phyloP scores from a whole-genome alignment of 768 basidiomycete genomes.

The Collybiopsis luxurians region DNA sequence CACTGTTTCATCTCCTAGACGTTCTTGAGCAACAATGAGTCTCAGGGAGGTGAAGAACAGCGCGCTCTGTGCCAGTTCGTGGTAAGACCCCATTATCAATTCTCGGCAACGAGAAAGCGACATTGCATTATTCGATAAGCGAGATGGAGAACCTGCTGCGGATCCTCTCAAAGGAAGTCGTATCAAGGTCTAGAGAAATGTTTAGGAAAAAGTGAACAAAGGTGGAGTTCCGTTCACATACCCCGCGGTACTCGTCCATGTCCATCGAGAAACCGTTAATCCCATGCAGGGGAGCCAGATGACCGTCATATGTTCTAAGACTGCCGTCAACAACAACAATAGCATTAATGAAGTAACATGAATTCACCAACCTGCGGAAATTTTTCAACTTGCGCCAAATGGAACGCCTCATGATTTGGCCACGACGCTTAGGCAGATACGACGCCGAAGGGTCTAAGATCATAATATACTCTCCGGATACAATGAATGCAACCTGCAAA shows the following conservation, averaged over 20 bases:
- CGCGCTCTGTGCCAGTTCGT: slow-evolving; percentile 10
- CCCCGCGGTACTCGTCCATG: slow-evolving; percentile 33
- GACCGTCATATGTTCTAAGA: slow-evolving; percentile 39
- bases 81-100: slow-evolving; percentile 12
- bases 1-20: neutral
- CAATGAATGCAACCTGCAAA: slow-evolving; percentile 28
- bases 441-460: slow-evolving; percentile 46
- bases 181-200: slow-evolving; percentile 16
- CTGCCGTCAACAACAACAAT: neutral
- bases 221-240: slow-evolving; percentile 20
- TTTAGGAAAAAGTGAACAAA: neutral
- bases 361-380: slow-evolving; percentile 27
- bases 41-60: slow-evolving; percentile 14
- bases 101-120: slow-evolving; percentile 11
- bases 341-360: neutral
- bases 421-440: slow-evolving; percentile 31
- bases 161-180: slow-evolving; percentile 14
- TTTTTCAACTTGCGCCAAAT: slow-evolving; percentile 28
- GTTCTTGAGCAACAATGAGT: slow-evolving; percentile 2
- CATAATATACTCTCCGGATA: slow-evolving; percentile 26
- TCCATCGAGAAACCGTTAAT: slow-evolving; percentile 37
- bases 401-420: slow-evolving; percentile 22
- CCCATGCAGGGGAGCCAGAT: slow-evolving; percentile 36
- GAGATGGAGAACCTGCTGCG: neutral
- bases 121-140: slow-evolving; percentile 8